Conservation (phyloP, 1,139 yeast genomes). For the Ogataea hybrid region DNA sequence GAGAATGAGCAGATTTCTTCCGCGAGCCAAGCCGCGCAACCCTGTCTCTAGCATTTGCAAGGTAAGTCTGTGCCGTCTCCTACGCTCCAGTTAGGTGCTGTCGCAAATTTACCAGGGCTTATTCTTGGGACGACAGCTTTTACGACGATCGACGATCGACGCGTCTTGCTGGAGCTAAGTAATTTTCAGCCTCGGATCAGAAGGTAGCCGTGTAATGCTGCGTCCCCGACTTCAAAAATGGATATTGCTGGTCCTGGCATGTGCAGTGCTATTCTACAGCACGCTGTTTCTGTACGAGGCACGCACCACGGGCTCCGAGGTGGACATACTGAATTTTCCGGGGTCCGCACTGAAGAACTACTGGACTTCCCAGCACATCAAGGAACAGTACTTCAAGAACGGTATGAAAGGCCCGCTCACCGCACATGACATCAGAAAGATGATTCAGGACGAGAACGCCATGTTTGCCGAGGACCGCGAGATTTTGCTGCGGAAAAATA, state of each 20-base stretch:
- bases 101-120: background rate
- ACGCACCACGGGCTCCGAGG: background rate
- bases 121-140: background rate
- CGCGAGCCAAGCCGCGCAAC: slow-evolving; percentile 4
- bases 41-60: background rate
- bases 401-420: slow-evolving; percentile 6
- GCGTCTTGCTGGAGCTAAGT: slow-evolving; percentile 1
- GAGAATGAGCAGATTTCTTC: slow-evolving; percentile 4
- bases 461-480: slow-evolving; percentile 8
- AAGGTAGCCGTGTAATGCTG: slow-evolving; percentile 1
- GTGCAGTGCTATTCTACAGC: background rate
- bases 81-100: background rate
- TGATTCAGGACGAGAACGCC: slow-evolving; percentile 9
- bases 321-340: background rate
- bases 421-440: slow-evolving; percentile 7
- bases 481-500: background rate
- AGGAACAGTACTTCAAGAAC: slow-evolving; percentile 8
- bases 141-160: slow-evolving; percentile 7
- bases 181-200: slow-evolving; percentile 4
- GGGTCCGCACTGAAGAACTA: slow-evolving; percentile 2
- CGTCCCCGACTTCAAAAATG: background rate
- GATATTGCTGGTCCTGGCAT: background rate
- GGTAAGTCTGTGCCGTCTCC: background rate
- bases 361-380: slow-evolving; percentile 1
- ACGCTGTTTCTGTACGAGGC: slow-evolving; percentile 1